phyloP scores from a whole-genome alignment of 1,284 basidiomycete genomes.

The Xanthoconium separans region DNA sequence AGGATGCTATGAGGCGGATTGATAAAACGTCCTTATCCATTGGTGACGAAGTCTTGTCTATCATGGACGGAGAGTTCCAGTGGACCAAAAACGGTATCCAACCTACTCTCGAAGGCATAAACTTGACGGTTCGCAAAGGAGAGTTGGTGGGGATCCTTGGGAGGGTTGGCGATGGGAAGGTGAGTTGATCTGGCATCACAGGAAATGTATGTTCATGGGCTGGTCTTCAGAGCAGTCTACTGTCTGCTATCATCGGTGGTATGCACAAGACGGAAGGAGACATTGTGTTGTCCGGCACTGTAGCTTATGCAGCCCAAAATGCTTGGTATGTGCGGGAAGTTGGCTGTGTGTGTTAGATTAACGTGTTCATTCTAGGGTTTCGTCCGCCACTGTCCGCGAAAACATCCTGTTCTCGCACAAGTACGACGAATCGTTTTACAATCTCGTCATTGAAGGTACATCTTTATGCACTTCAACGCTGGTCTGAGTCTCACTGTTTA shows the following conservation, averaged over 20 bases:
- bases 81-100: conserved; percentile 63
- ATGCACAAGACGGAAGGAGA: conserved; percentile 80
- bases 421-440: conserved; percentile 79
- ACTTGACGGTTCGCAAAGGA: conserved; percentile 78
- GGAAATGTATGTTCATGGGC: background rate
- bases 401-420: conserved; percentile 91
- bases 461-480: background rate
- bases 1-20: conserved; percentile 61
- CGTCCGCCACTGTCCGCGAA: conserved; percentile 80
- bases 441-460: conserved; percentile 70
- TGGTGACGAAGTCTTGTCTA: conserved; percentile 73
- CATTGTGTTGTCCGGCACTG: conserved; percentile 67
- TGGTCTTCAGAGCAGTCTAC: conserved; percentile 55
- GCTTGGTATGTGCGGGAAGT: conserved; percentile 61
- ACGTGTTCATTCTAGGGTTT: conserved; percentile 52
- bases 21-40: conserved; percentile 42
- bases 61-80: conserved; percentile 74
- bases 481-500: background rate
- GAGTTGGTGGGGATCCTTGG: conserved; percentile 87
- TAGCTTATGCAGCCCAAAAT: conserved; percentile 90
- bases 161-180: conserved; percentile 92
- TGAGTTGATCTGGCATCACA: conserved; percentile 24
- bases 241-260: conserved; percentile 84
- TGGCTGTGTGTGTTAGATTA: background rate
- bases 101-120: conserved; percentile 77